Percentiles rank a stretch among this genome's conserved stretches.
Conservation (phyloP, 2,329 filamentous ascomycete species). For the Colletotrichum horii region DNA sequence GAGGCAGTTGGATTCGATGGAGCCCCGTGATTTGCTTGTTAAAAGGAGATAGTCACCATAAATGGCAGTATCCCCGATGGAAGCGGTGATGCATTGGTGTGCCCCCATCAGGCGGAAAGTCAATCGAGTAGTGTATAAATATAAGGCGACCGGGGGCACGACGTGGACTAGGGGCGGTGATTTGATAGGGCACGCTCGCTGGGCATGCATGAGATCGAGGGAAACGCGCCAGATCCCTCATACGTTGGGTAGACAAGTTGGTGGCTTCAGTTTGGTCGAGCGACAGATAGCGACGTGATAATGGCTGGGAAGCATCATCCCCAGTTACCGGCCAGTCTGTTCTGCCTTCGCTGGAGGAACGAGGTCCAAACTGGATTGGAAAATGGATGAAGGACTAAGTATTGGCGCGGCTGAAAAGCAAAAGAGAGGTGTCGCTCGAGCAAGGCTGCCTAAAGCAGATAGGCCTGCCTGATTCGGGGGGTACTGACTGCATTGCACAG, state of each 20-base stretch:
- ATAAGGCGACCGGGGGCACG: background rate
- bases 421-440: background rate
- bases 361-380: background rate
- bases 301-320: background rate
- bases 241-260: background rate
- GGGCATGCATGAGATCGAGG: constrained; percentile 18
- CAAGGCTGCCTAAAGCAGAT: background rate
- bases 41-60: background rate
- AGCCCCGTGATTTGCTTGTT: background rate
- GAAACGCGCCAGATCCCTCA: constrained; percentile 3
- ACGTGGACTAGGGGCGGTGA: background rate
- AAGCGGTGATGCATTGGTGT: background rate
- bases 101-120: constrained; percentile 4
- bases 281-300: background rate
- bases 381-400: background rate
- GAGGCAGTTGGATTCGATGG: background rate
- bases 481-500: background rate
- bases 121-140: constrained; percentile 3
- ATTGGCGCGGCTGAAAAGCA: background rate
- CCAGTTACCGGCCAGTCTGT: background rate
- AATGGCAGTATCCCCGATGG: background rate
- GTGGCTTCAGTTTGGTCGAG: background rate
- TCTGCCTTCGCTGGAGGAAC: background rate
- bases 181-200: background rate
- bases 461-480: background rate